Evolutionary conservation across 2,329 filamentous ascomycete species (phyloP).

Genomic region (Ophiostoma perfectum): DNA sequence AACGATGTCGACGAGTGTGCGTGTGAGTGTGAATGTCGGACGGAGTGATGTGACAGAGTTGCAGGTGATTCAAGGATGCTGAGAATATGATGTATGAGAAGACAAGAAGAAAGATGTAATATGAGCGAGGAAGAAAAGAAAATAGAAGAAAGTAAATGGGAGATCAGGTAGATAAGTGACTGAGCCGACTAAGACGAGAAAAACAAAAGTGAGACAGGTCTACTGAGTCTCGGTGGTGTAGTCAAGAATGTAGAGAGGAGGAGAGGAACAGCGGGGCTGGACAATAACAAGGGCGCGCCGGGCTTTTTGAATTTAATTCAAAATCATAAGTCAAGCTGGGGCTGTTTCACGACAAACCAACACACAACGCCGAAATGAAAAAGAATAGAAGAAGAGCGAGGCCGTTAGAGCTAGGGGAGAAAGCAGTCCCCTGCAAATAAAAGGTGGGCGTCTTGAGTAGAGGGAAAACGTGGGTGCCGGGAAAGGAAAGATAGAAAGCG

Average conservation of each 20-base stretch:
- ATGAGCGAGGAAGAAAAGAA: neutral
- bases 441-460: neutral
- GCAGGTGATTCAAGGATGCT: neutral
- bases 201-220: conserved; percentile 11
- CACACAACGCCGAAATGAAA: neutral
- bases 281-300: neutral
- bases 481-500: neutral
- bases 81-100: neutral
- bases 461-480: conserved; percentile 2
- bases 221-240: neutral
- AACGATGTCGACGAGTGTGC: neutral
- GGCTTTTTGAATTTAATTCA: neutral
- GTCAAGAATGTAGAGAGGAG: neutral
- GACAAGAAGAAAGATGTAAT: neutral
- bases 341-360: neutral
- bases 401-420: neutral
- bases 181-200: neutral
- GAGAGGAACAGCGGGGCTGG: neutral
- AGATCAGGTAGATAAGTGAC: conserved; percentile 15
- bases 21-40: neutral
- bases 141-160: neutral
- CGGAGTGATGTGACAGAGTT: neutral
- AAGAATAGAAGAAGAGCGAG: neutral
- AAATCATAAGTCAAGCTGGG: neutral
- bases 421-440: neutral